Conservation (phyloP, 129 eudicot species). For the Apium graveolens region DNA sequence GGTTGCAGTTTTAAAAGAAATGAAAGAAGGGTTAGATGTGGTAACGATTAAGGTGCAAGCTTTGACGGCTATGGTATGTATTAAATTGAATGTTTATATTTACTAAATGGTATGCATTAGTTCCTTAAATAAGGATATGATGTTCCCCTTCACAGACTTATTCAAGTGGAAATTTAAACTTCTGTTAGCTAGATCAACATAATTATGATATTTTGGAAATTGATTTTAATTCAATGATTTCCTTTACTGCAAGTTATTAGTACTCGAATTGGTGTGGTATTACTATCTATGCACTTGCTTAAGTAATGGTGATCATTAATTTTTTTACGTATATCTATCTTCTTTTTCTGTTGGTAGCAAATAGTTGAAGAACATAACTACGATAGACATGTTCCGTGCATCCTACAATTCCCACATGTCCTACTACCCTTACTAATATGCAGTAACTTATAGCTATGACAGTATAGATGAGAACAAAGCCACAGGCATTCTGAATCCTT, state of each 20-base stretch:
- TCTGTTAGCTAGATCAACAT: no score
- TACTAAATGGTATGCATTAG: not conserved
- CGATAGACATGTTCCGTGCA: not conserved
- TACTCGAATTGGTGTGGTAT: not conserved
- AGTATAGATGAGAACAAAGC: no score
- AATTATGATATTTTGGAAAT: no score
- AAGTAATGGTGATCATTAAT: not conserved
- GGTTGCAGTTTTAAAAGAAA: conserved; percentile 57
- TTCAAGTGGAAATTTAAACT: no score
- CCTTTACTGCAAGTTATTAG: not conserved
- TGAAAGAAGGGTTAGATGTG: conserved; percentile 68
- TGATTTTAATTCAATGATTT: no score
- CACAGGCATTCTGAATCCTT: no score
- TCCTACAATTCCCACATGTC: not conserved
- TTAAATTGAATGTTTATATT: not conserved
- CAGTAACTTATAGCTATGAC: no score
- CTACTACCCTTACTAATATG: not conserved
- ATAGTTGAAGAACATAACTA: not conserved
- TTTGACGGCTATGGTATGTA: conserved; percentile 52
- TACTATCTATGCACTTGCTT: not conserved
- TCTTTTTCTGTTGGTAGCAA: no score
- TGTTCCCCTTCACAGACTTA: not conserved
- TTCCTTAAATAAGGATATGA: not conserved
- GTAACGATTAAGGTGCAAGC: conserved; percentile 52
- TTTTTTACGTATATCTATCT: not conserved